A percentile compares a stretch with the other conserved stretches of the same genome.
These are phyloP conservation scores for Saccharomycopsis schoenii DNA, from an alignment of 805 yeast species.

Conservation along the genomic window DNA sequence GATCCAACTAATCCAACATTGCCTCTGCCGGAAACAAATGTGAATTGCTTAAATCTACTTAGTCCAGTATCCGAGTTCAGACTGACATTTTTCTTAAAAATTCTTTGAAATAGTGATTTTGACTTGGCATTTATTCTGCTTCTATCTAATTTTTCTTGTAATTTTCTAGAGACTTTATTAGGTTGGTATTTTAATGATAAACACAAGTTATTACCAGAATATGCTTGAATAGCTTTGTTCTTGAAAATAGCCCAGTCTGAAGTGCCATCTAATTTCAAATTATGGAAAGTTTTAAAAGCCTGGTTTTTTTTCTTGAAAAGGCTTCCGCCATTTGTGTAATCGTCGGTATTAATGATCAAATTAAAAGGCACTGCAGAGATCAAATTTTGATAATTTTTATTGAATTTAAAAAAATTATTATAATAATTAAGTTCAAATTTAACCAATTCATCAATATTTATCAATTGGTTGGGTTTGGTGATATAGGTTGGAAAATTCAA, in stretches of 20 bases:
- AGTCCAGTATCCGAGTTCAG: slow-evolving; percentile 5
- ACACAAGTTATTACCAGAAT: slow-evolving; percentile 41
- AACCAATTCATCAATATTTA: slow-evolving; percentile 23
- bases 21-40: slow-evolving; percentile 35
- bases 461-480: neutral
- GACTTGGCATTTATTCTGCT: neutral
- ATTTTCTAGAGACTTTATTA: slow-evolving; percentile 24
- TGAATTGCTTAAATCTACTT: slow-evolving; percentile 19
- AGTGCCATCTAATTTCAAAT: slow-evolving; percentile 44
- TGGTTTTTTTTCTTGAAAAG: slow-evolving; percentile 13
- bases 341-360: slow-evolving; percentile 15
- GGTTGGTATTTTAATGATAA: slow-evolving; percentile 34
- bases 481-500: slow-evolving; percentile 26
- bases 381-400: slow-evolving; percentile 34
- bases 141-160: neutral
- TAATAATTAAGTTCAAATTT: slow-evolving; percentile 19
- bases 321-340: slow-evolving; percentile 33
- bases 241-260: slow-evolving; percentile 54
- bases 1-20: slow-evolving; percentile 32
- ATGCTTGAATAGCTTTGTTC: slow-evolving; percentile 38
- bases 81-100: neutral
- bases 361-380: slow-evolving; percentile 38
- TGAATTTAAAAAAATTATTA: slow-evolving; percentile 25
- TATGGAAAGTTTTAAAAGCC: slow-evolving; percentile 31
- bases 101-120: neutral